Percentiles rank a stretch among this genome's conserved stretches.
Conservation (phyloP, 306 rosid genomes). For the Alnus glutinosa region DNA sequence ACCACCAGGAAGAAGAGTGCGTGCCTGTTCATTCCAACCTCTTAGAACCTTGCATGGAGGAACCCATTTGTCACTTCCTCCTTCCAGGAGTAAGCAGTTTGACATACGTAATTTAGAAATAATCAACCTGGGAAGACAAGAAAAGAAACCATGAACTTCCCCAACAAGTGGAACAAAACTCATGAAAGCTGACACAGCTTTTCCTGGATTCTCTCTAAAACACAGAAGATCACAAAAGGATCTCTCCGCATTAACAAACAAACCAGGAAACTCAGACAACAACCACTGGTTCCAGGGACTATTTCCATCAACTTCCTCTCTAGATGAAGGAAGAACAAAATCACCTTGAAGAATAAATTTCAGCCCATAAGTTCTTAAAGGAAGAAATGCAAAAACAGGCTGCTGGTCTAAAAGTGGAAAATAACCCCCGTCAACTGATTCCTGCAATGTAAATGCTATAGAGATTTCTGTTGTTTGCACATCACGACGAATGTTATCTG, state of each 20-base stretch:
- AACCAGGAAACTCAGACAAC: slow-evolving; percentile 81
- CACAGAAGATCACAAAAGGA: slow-evolving; percentile 80
- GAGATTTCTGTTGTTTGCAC: slow-evolving; percentile 84
- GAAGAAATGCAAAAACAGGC: slow-evolving; percentile 96
- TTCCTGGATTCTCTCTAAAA: slow-evolving; percentile 71
- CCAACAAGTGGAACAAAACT: slow-evolving; percentile 91
- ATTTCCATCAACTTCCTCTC: slow-evolving; percentile 97
- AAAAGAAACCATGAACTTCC: slow-evolving; percentile 94
- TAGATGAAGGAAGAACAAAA: slow-evolving; percentile 95
- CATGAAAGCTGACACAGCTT: slow-evolving; percentile 86
- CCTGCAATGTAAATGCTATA: slow-evolving; percentile 83
- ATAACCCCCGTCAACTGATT: slow-evolving; percentile 51
- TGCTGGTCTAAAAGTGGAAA: slow-evolving; percentile 65
- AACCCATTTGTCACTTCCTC: slow-evolving; percentile 60
- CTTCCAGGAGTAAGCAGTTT: slow-evolving; percentile 81
- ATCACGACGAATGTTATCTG: slow-evolving; percentile 56
- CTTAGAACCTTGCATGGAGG: slow-evolving; percentile 90
- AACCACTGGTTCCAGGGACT: slow-evolving; percentile 98
- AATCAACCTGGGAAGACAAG: slow-evolving; percentile 81
- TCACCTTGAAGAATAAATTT: slow-evolving; percentile 94
- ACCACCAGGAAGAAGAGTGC: slow-evolving; percentile 58
- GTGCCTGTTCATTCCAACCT: slow-evolving; percentile 86
- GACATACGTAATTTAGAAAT: slow-evolving; percentile 67
- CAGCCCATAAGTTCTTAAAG: slow-evolving; percentile 84
- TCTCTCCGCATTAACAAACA: slow-evolving; percentile 73